Base-by-base conservation (phyloP, 345 rosid species). In the Arabis hirsuta region DNA sequence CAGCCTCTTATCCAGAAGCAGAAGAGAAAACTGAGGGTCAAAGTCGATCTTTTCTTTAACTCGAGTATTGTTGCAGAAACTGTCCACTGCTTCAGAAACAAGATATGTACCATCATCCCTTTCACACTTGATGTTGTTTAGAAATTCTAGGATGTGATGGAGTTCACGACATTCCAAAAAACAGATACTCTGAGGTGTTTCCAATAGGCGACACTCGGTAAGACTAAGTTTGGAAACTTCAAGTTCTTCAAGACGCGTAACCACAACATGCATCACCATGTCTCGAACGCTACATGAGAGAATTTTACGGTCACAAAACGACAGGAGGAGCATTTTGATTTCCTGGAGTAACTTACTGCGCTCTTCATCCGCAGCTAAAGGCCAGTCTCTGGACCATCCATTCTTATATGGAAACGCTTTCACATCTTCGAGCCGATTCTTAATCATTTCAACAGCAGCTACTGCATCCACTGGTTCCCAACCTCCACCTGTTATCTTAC, bases 131-230 rank as follows among this genome's bases (percentile, higher is more conserved):
- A 60, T 60, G 42, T 10, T 29, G 67, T 24, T 59, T 10, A 67
- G 65, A 32, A 51, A 4, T 13, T 32, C 47, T 10, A 59, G 31
- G 36, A 74, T 44, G 31, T 62, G 41, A 52, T 6, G n/a, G 41
- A 74, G 78, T 13, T 67, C 62, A 32, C 5, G 55, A 44, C 32
- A 9, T 39, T 41, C 63, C 48, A 68, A 36, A 43, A 74, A 74
- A 31, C 78, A 66, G 41, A 67, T 74, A 42, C 59, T n/a, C 73
- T 67, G 78, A 74, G 78, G 78, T 59, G 68, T 67, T 52, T 34
- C 55, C 46, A 34, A 9, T 46, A 67, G 51, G 47, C n/a, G 55
- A 34, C 55, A 60, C 41, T 43, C 62, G 11, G 34, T 42, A 51
- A 59, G 62, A 58, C 7, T 27, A 9, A 38, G 20, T 48, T 66